Base-by-base conservation (phyloP, 768 basidiomycete genomes). In the Postia placenta region DNA sequence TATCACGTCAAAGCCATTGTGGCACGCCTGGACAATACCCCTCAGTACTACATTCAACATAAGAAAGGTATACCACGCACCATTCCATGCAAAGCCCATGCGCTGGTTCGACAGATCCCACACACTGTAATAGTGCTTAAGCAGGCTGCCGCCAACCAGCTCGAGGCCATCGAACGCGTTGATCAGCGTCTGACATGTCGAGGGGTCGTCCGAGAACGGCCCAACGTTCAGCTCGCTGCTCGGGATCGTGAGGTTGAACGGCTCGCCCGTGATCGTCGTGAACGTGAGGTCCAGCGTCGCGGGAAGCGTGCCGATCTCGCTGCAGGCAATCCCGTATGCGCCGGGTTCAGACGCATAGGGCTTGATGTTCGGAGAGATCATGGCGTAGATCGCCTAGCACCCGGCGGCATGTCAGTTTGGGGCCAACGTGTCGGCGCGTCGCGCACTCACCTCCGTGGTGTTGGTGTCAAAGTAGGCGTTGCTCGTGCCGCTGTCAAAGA, bases 51-150 rank as follows among this genome's bases (percentile, higher is more conserved):
- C 30, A 7, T 33, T 15, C 9, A 33, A 7, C 30, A 33, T 15
- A 33, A 15, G 9, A 15, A 33, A 33, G 30, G 30, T 15, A 7
- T 9, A 20, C 15, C n/a, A 62, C 51, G 55, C 54, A 53, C 60
- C 69, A 36, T 69, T 68, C n/a, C 74, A 65, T 28, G 78, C 77
- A 52, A 82, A 80, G 2, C 79, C 79, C 59, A 80, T 62, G 23
- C 74, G 63, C 53, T 71, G 67, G 22, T 63, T 64, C 33, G 70
- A 74, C 25, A 81, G 67, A 59, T 80, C 78, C 76, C 77, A 80
- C 9, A 79, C 73, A 48, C 72, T 77, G 57, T 79, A 81, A 53
- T 77, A 80, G 56, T 80, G 79, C 66, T 82, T 80, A 52, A 81
- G 61, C 48, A 80, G 51, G 55, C 76, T 78, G 22, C 73, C 79